A percentile compares a stretch with the other conserved stretches of the same genome.
Evolutionary conservation across 2,329 filamentous ascomycete species (phyloP).

Genomic region (Pyricularia sp.): DNA sequence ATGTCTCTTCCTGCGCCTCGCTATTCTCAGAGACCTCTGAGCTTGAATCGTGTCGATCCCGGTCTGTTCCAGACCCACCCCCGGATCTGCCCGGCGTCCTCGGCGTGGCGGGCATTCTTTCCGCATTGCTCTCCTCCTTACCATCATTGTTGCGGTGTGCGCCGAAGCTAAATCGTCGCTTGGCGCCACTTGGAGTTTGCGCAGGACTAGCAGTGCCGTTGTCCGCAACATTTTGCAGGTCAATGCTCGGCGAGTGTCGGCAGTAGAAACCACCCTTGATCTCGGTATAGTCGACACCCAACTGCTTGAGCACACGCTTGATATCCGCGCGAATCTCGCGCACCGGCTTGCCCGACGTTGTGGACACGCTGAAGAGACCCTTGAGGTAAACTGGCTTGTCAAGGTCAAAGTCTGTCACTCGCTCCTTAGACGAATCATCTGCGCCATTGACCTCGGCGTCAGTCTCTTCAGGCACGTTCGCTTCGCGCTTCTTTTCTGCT

Average conservation of each 20-base stretch:
- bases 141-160: slow-evolving; percentile 45
- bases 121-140: slow-evolving; percentile 53
- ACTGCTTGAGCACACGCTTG: slow-evolving; percentile 73
- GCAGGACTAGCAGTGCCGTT: slow-evolving; percentile 41
- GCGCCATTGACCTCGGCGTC: slow-evolving; percentile 57
- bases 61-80: slow-evolving; percentile 34
- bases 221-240: slow-evolving; percentile 61
- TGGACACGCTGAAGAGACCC: slow-evolving; percentile 92
- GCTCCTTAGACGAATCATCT: slow-evolving; percentile 47
- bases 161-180: slow-evolving; percentile 73
- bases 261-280: slow-evolving; percentile 92
- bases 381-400: slow-evolving; percentile 93
- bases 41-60: slow-evolving; percentile 55
- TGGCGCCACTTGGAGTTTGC: slow-evolving; percentile 12
- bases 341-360: slow-evolving; percentile 84
- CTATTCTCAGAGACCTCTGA: slow-evolving; percentile 79
- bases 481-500: slow-evolving; percentile 40
- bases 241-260: slow-evolving; percentile 78
- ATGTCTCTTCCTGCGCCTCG: slow-evolving; percentile 37
- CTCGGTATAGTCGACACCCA: slow-evolving; percentile 83
- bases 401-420: slow-evolving; percentile 57
- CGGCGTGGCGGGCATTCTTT: slow-evolving; percentile 35
- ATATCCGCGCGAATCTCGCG: slow-evolving; percentile 78
- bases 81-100: slow-evolving; percentile 20
- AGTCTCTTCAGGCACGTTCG: slow-evolving; percentile 82